phyloP scores from a whole-genome alignment of 2,329 filamentous ascomycete genomes.

The Epichloe hybrida region DNA sequence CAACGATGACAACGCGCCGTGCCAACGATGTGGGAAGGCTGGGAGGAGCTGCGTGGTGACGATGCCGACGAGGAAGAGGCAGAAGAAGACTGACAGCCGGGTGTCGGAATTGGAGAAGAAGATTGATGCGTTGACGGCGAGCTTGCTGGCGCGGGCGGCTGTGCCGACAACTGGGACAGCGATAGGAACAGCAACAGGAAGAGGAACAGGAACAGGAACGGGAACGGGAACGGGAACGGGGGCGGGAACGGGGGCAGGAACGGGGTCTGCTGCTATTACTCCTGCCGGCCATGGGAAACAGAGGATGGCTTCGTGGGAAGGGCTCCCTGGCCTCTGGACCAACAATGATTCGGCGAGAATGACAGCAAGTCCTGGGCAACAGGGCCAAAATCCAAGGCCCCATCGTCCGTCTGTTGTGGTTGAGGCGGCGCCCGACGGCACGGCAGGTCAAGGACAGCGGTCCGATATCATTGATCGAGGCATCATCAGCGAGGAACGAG shows the following conservation, averaged over 20 bases:
- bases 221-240: too few relatives aligned
- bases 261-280: too few relatives aligned
- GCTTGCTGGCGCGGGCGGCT: slow-evolving; percentile 45
- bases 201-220: too few relatives aligned
- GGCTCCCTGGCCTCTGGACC: background rate
- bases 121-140: slow-evolving; percentile 77
- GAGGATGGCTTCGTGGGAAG: background rate
- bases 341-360: background rate
- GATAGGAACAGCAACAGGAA: too few relatives aligned
- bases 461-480: slow-evolving; percentile 45
- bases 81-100: slow-evolving; percentile 83
- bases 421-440: background rate
- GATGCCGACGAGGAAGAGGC: slow-evolving; percentile 59
- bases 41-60: slow-evolving; percentile 67
- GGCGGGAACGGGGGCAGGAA: too few relatives aligned
- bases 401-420: slow-evolving; percentile 1
- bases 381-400: background rate
- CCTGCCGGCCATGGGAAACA: background rate
- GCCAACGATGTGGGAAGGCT: slow-evolving; percentile 68
- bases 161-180: background rate
- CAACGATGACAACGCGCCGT: slow-evolving; percentile 46
- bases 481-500: slow-evolving; percentile 41
- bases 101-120: slow-evolving; percentile 88
- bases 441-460: slow-evolving; percentile 1
- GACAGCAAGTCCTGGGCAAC: background rate